phyloP scores from a whole-genome alignment of 257 asterid species.

The Solanum paucissectum region DNA sequence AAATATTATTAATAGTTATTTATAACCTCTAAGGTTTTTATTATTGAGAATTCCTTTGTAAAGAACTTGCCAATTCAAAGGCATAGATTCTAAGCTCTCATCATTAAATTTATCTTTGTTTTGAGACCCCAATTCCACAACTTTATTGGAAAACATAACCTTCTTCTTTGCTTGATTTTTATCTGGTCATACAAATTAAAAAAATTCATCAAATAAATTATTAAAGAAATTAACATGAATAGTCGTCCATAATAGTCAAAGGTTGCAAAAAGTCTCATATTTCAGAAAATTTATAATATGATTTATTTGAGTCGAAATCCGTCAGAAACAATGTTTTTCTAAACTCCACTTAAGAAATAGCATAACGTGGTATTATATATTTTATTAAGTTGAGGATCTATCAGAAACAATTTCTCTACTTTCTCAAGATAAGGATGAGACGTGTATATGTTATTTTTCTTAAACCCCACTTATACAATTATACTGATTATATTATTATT shows the following conservation, averaged over 20 bases:
- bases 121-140: not conserved
- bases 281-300: too few species aligned
- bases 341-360: too few species aligned
- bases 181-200: conserved; percentile 10
- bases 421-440: too few species aligned
- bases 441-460: too few species aligned
- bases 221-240: not conserved
- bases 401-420: not conserved
- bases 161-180: conserved; percentile 25
- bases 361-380: too few species aligned
- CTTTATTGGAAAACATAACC: conserved; percentile 38
- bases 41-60: conserved; percentile 53
- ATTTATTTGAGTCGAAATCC: too few species aligned
- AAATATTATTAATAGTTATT: not conserved
- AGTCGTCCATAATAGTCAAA: too few species aligned
- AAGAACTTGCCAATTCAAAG: conserved; percentile 64
- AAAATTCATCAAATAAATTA: not conserved
- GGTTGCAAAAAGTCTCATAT: too few species aligned
- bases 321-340: too few species aligned
- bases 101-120: not conserved
- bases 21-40: conserved; percentile 27
- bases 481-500: too few species aligned
- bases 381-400: too few species aligned
- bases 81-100: conserved; percentile 43
- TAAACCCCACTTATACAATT: too few species aligned